phyloP scores from a whole-genome alignment of 805 yeast species.

The Zygotorulaspora florentina region DNA sequence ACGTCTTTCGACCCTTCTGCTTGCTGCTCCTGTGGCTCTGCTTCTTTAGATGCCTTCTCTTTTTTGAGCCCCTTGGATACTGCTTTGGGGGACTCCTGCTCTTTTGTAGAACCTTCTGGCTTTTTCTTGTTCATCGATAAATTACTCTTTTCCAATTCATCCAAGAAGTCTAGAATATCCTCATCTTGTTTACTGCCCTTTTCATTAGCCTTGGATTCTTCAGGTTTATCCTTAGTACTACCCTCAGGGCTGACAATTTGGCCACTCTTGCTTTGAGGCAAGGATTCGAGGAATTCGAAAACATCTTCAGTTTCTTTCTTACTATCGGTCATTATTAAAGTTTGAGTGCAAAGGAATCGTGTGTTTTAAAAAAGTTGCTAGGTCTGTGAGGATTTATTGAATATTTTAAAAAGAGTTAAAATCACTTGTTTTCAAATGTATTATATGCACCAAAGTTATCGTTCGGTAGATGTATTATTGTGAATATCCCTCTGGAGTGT shows the following conservation, averaged over 20 bases:
- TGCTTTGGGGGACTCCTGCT: conserved; percentile 14
- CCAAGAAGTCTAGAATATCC: conserved; percentile 45
- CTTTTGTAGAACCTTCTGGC: conserved; percentile 3
- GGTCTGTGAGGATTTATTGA: background rate
- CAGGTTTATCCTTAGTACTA: conserved; percentile 24
- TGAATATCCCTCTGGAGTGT: too few relatives aligned
- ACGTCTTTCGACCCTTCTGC: conserved; percentile 22
- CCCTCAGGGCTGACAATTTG: conserved; percentile 10
- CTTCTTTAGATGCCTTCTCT: conserved; percentile 17
- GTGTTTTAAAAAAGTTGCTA: background rate
- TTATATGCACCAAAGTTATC: too few relatives aligned
- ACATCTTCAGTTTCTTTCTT: conserved; percentile 66
- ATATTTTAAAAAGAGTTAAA: background rate
- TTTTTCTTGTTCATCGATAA: conserved; percentile 33
- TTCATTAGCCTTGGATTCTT: conserved; percentile 41
- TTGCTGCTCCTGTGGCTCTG: conserved; percentile 23
- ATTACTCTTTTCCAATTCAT: conserved; percentile 67
- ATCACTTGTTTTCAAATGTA: background rate
- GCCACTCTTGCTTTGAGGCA: conserved; percentile 53
- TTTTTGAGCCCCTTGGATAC: conserved; percentile 14
- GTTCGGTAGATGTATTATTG: too few relatives aligned
- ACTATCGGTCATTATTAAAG: conserved; percentile 17
- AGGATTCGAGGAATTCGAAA: conserved; percentile 71
- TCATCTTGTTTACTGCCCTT: conserved; percentile 32
- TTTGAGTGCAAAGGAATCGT: background rate